Evolutionary conservation across 2,329 filamentous ascomycete species (phyloP), one percentile per base, ranked within the genome.

Genomic region (Xylariaceae sp.): DNA sequence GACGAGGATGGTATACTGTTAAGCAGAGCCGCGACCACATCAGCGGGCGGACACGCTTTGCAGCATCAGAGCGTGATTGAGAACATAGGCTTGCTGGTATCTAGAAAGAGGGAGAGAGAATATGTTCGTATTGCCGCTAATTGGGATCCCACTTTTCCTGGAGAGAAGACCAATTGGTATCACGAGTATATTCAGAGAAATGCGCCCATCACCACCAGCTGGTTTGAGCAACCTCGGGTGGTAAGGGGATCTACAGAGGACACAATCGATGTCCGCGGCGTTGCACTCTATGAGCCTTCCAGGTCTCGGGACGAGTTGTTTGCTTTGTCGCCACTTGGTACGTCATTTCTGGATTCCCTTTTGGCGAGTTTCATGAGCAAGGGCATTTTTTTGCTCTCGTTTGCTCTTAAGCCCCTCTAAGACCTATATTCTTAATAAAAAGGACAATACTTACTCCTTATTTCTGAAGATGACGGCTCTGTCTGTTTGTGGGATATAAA

Each of bases 391-490:
- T n/a, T n/a, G n/a, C n/a, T n/a, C n/a, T n/a, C n/a, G n/a, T n/a
- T n/a, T n/a, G n/a, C n/a, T n/a, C n/a, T n/a, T n/a, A n/a, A n/a
- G n/a, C n/a, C n/a, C n/a, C n/a, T n/a, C n/a, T n/a, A n/a, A n/a
- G n/a, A n/a, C n/a, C n/a, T n/a, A n/a, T n/a, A n/a, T n/a, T n/a
- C n/a, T n/a, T n/a, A n/a, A n/a, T n/a, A n/a, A n/a, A n/a, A n/a
- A n/a, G n/a, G n/a, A n/a, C n/a, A n/a, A n/a, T n/a, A n/a, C n/a
- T n/a, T n/a, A n/a, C n/a, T n/a, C n/a, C n/a, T n/a, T n/a, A n/a
- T n/a, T n/a, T n/a, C n/a, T n/a, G n/a, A n/a, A n/a, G n/a, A 95
- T 53, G 90, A 97, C 67, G 92, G 92, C 0, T 91, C 89, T 45
- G 81, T 97, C n/a, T 90, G 87, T 62, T 73, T 96, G 6, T 97